phyloP scores from a whole-genome alignment of 1,139 yeast genomes.

The Magnusiomyces tetraspermus region DNA sequence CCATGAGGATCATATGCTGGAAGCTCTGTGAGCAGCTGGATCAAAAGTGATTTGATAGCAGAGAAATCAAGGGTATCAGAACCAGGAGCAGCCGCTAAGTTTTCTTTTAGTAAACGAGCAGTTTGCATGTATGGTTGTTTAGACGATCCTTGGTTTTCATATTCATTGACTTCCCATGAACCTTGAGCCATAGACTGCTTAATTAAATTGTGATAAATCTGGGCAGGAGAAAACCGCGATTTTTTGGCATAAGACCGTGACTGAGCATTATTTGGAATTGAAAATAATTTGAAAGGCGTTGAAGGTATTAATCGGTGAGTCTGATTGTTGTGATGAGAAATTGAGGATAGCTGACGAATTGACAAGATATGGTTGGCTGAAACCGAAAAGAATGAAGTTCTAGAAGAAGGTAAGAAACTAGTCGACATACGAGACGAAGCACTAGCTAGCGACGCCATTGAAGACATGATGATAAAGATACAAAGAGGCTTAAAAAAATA shows the following conservation, averaged over 20 bases:
- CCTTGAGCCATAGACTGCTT: constrained; percentile 12
- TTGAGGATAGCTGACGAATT: neutral
- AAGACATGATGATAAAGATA: neutral
- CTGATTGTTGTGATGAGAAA: neutral
- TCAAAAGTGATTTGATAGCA: constrained; percentile 4
- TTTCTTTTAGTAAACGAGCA: constrained; percentile 12
- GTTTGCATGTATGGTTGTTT: neutral
- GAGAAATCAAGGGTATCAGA: constrained; percentile 11
- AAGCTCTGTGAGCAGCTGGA: constrained; percentile 3
- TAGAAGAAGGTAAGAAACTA: neutral
- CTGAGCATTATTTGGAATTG: neutral
- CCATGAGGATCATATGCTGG: neutral
- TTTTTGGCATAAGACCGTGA: neutral
- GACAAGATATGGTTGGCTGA: neutral
- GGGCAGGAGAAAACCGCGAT: constrained; percentile 9
- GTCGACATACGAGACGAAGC: neutral
- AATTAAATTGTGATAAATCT: constrained; percentile 10
- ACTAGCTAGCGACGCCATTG: neutral
- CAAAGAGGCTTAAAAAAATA: neutral
- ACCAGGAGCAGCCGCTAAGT: constrained; percentile 13
- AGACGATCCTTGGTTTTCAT: neutral
- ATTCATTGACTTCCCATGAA: constrained; percentile 10
- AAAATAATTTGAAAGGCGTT: neutral
- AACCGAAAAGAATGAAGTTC: neutral
- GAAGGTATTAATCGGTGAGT: neutral